Evolutionary conservation across 345 rosid species (phyloP), one percentile per base, ranked within the genome.

Genomic region (Litchi chinensis): DNA sequence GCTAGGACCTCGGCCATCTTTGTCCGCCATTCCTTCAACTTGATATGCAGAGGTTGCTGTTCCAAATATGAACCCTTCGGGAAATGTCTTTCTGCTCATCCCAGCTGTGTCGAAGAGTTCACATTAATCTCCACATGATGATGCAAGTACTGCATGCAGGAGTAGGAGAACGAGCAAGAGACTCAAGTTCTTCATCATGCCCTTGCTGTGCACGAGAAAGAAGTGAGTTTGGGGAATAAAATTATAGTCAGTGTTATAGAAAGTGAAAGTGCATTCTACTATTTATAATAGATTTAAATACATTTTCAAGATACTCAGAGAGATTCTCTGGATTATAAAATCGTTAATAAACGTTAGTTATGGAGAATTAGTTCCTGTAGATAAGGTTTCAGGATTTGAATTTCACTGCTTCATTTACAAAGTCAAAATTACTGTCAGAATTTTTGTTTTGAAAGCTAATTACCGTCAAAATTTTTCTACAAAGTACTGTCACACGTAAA

Each of bases 1-100:
- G 79, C 88, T 82, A 5, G 92, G 92, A 0, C 94, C 94, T 68
- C 90, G 85, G 1, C 94, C 94, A 39, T 80, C 91, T 72, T 89
- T 82, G 37, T 82, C 81, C 0, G 92, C 88, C 90, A 87, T 87
- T 12, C 94, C 94, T 88, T 91, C 94, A 44, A 86, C 89, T 67
- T 89, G 89, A 69, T 79, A 87, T 15, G 92, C 92, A 4, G 92
- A 89, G 7, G 92, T 87, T 0, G 92, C 90, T 1, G 89, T 83
- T 13, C 92, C 92, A 40, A 87, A 87, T 64, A 82, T 16, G 57
- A 89, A 89, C 0, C 86, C 89, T 40, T 76, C 41, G 1, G 89
- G 89, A 70, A 89, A 89, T 64, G 82, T 81, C 32, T 71, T 56
- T 5, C 90, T 64, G 71, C 83, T 81, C 5, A 87, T 79, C 22